These are phyloP conservation scores for Hypoxylon perforatum DNA, from an alignment of 495 filamentous ascomycete genomes.

Conservation along the genomic window DNA sequence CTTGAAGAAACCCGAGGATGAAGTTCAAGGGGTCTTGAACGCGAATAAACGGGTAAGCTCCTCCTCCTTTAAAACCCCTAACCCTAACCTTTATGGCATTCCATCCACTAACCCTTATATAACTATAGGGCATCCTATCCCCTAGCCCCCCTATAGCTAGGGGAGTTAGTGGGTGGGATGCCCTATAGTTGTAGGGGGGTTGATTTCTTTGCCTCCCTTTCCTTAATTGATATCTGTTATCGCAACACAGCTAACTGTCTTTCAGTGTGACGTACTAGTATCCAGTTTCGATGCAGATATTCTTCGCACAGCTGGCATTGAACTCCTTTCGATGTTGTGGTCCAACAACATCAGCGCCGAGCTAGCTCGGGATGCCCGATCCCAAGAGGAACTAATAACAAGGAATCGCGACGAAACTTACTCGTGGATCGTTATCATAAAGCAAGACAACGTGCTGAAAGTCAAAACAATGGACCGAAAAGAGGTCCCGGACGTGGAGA, in stretches of 20 bases:
- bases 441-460: slow-evolving; percentile 81
- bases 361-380: slow-evolving; percentile 79
- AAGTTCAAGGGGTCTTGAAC: slow-evolving; percentile 66
- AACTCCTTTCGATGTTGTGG: slow-evolving; percentile 84
- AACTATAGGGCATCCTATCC: too few species aligned
- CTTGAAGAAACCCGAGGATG: slow-evolving; percentile 72
- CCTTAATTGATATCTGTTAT: neutral
- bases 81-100: too few species aligned
- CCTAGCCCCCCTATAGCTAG: too few species aligned
- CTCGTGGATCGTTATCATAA: slow-evolving; percentile 87
- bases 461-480: slow-evolving; percentile 78
- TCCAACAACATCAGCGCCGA: slow-evolving; percentile 88
- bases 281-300: slow-evolving; percentile 83
- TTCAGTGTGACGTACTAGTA: slow-evolving; percentile 85
- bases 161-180: too few species aligned
- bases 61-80: too few species aligned
- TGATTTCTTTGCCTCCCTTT: too few species aligned
- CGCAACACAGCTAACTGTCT: slow-evolving; percentile 31
- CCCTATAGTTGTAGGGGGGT: too few species aligned
- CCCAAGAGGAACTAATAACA: slow-evolving; percentile 79
- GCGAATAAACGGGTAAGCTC: slow-evolving; percentile 69
- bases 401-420: slow-evolving; percentile 78
- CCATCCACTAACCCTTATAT: too few species aligned
- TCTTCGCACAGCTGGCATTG: slow-evolving; percentile 79
- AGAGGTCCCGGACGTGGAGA: slow-evolving; percentile 78